Base-by-base conservation (phyloP, 495 filamentous ascomycete species). In the Penicillium arizonense region DNA sequence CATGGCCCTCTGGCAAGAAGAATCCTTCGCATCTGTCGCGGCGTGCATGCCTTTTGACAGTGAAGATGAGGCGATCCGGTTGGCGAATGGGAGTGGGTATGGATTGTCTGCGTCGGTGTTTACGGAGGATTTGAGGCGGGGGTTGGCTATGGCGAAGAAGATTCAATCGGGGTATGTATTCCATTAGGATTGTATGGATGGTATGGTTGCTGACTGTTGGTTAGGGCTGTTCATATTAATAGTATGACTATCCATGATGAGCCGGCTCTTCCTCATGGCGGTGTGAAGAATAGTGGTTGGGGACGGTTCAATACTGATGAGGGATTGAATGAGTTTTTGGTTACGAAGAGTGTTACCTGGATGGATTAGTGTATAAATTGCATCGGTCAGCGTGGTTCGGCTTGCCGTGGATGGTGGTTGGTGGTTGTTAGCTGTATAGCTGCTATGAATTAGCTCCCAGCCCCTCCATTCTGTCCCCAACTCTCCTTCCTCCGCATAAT, bases 201-300 rank as follows among this genome's bases (percentile, higher is more conserved):
- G 37, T 42, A 42, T 26, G 47, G 33, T 30, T 14, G 26, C 39
- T 44, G 32, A 51, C 53, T 43, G 16, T 38, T 50, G 11, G 1
- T 44, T 58, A 75, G 75, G 8, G 87, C 87, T 26, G 87, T 96
- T 21, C 91, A 96, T 69, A 91, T 96, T 62, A 96, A 96, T 63
- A 82, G 75, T 52, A 91, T 92, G 87, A 89, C 84, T 0, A 82
- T 96, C 5, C 89, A 96, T 59, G 91, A 96, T 59, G 90, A 96
- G 72, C 73, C 83, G 2, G 76, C 73, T 16, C 65, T 95, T 44
- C 89, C 90, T 13, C 90, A 95, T 71, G 90, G 91, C 12, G 91
- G 91, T 18, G 82, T 84, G 46, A 96, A 96, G 79, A 81, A 83
- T 47, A 90, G 87, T 58, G 91, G 91, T 3, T 92, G 82, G 73